Percentiles rank a stretch among this genome's conserved stretches.
These are phyloP conservation scores for Ramaria rubella DNA, from an alignment of 768 basidiomycete genomes.

Conservation along the genomic window DNA sequence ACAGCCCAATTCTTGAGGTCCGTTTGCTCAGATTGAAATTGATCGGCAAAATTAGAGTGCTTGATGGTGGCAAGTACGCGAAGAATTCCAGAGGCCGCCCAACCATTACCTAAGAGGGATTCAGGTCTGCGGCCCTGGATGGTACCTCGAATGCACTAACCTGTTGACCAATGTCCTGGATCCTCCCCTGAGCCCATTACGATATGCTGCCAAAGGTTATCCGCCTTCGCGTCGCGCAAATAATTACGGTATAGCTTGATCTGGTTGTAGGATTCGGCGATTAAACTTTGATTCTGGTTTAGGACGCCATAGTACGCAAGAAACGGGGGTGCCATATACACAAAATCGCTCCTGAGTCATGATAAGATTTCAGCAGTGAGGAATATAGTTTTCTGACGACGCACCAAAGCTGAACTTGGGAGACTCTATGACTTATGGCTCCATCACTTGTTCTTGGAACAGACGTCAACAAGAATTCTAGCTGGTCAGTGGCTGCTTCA, in stretches of 20 bases:
- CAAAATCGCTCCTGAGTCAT: slow-evolving; percentile 59
- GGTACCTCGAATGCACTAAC: slow-evolving; percentile 29
- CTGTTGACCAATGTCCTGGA: slow-evolving; percentile 74
- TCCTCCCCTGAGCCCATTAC: slow-evolving; percentile 54
- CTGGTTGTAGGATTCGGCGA: slow-evolving; percentile 64
- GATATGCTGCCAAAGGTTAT: slow-evolving; percentile 74
- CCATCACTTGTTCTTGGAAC: slow-evolving; percentile 66
- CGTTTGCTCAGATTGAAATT: slow-evolving; percentile 43
- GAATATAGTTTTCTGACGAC: too few species aligned
- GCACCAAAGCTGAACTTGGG: slow-evolving; percentile 68
- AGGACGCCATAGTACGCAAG: slow-evolving; percentile 75
- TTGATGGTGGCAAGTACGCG: slow-evolving; percentile 73
- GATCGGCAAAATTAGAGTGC: slow-evolving; percentile 46
- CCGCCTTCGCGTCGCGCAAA: slow-evolving; percentile 43
- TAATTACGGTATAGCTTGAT: slow-evolving; percentile 64
- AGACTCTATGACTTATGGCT: slow-evolving; percentile 71
- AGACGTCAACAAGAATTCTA: slow-evolving; percentile 49
- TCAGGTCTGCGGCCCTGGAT: too few species aligned
- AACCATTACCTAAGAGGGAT: slow-evolving; percentile 69
- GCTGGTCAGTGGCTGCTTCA: slow-evolving; percentile 57
- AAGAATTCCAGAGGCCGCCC: slow-evolving; percentile 85
- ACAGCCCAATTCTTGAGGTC: slow-evolving; percentile 59
- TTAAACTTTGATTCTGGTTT: slow-evolving; percentile 48
- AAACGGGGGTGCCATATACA: slow-evolving; percentile 85
- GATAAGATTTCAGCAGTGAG: too few species aligned